These are phyloP conservation scores for Ustilago xerochloae DNA, from an alignment of 1,284 basidiomycete species.

Conservation along the genomic window DNA sequence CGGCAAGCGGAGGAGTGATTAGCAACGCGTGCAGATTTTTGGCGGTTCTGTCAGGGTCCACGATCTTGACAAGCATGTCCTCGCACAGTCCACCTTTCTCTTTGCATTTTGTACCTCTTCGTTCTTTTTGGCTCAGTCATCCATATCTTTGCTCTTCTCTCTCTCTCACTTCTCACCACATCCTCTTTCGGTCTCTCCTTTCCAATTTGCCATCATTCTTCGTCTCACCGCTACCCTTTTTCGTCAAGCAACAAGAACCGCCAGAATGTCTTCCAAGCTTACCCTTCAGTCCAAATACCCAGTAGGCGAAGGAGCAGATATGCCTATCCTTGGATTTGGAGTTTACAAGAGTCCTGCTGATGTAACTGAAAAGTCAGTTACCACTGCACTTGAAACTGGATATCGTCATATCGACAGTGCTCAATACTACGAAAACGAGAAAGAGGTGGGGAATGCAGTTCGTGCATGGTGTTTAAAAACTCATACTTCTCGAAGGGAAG, in stretches of 20 bases:
- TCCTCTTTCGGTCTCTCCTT: background rate
- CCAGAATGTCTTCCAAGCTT: slow-evolving; percentile 26
- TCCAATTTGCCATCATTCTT: slow-evolving; percentile 1
- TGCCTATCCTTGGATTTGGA: slow-evolving; percentile 47
- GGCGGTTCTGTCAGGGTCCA: slow-evolving; percentile 40
- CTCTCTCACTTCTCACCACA: background rate
- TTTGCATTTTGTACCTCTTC: background rate
- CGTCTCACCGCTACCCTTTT: background rate
- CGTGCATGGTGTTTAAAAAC: slow-evolving; percentile 37
- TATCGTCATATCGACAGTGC: slow-evolving; percentile 48
- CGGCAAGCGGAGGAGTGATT: slow-evolving; percentile 4
- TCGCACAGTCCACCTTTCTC: background rate
- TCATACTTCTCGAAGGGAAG: slow-evolving; percentile 29
- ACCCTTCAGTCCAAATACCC: slow-evolving; percentile 31
- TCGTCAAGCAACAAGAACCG: background rate
- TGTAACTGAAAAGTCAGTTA: slow-evolving; percentile 35
- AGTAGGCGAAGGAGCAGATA: slow-evolving; percentile 34
- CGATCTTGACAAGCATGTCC: background rate
- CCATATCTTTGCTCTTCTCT: background rate
- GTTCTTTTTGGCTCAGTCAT: background rate
- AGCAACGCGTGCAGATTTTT: slow-evolving; percentile 9
- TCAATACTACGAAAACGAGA: slow-evolving; percentile 49
- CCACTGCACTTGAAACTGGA: slow-evolving; percentile 34
- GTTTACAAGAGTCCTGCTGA: slow-evolving; percentile 43
- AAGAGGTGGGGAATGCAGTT: slow-evolving; percentile 42